Percentiles rank a stretch among this genome's conserved stretches.
Evolutionary conservation across 106 monocot genomes (phyloP).

Genomic region (Alisma plantagoaquatica): DNA sequence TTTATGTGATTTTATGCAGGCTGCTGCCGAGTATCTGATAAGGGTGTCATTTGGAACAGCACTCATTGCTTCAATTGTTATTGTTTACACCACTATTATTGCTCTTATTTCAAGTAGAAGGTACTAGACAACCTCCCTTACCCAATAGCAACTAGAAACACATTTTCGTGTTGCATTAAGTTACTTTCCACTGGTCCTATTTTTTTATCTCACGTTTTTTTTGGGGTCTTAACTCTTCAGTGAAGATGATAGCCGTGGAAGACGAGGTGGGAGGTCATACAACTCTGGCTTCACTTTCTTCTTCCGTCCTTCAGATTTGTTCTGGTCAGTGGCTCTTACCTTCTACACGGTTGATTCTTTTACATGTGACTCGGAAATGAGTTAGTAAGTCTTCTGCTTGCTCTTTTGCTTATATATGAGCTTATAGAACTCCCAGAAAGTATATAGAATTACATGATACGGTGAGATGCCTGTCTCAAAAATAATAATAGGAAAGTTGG

Average conservation of each 20-base stretch:
- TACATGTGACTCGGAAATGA: not conserved
- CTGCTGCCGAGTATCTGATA: slow-evolving; percentile 65
- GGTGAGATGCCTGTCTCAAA: too few relatives aligned
- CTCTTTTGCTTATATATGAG: too few relatives aligned
- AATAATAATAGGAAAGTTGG: too few relatives aligned
- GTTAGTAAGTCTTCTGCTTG: too few relatives aligned
- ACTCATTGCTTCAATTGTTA: slow-evolving; percentile 83
- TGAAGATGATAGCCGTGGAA: slow-evolving; percentile 89
- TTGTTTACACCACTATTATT: slow-evolving; percentile 96
- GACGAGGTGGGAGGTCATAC: slow-evolving; percentile 81
- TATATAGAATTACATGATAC: too few relatives aligned
- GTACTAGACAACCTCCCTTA: too few relatives aligned
- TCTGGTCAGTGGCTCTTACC: slow-evolving; percentile 94
- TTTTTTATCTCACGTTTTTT: too few relatives aligned
- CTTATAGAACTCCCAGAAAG: too few relatives aligned
- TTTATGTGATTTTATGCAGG: slow-evolving; percentile 26
- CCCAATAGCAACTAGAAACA: not conserved
- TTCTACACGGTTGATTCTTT: too few relatives aligned
- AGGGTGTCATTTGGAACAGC: slow-evolving; percentile 94
- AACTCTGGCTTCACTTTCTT: slow-evolving; percentile 46
- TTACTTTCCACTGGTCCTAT: too few relatives aligned
- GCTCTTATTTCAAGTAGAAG: slow-evolving; percentile 82
- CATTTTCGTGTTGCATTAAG: not conserved
- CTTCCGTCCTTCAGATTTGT: slow-evolving; percentile 77
- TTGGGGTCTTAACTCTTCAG: slow-evolving; percentile 33